A percentile compares a stretch with the other conserved stretches of the same genome.
Conservation (phyloP, 768 basidiomycete species). For the Naganishia onofrii region DNA sequence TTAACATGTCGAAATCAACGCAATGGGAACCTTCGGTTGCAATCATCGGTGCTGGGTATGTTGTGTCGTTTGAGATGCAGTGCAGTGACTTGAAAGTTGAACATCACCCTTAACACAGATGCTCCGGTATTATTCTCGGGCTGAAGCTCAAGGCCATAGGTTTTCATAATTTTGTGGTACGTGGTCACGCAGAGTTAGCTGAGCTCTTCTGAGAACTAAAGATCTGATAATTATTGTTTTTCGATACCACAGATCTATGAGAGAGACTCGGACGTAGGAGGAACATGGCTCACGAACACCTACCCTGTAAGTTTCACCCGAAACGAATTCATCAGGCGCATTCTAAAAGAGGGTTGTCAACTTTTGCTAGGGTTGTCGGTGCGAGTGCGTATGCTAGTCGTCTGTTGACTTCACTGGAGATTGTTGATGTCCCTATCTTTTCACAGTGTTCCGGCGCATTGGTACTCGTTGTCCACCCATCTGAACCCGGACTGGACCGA, state of each 20-base stretch:
- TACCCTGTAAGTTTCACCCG: constrained; percentile 24
- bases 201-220: neutral
- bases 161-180: constrained; percentile 34
- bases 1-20: constrained; percentile 6
- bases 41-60: constrained; percentile 38
- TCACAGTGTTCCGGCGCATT: constrained; percentile 33
- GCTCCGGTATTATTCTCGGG: constrained; percentile 33
- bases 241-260: constrained; percentile 35
- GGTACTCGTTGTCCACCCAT: constrained; percentile 33
- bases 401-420: neutral
- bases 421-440: neutral
- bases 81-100: neutral
- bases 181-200: neutral
- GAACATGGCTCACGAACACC: constrained; percentile 31
- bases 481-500: constrained; percentile 36
- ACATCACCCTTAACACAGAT: constrained; percentile 14
- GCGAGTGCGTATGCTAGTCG: constrained; percentile 34
- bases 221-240: neutral
- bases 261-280: constrained; percentile 34
- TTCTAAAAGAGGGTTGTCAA: neutral
- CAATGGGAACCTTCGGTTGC: constrained; percentile 28
- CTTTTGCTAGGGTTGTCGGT: constrained; percentile 36
- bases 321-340: constrained; percentile 23
- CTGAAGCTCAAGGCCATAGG: constrained; percentile 33
- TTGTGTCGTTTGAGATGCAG: neutral